These are phyloP conservation scores for Pseudozyma thailandica DNA, from an alignment of 1,284 basidiomycete species.

Conservation along the genomic window DNA sequence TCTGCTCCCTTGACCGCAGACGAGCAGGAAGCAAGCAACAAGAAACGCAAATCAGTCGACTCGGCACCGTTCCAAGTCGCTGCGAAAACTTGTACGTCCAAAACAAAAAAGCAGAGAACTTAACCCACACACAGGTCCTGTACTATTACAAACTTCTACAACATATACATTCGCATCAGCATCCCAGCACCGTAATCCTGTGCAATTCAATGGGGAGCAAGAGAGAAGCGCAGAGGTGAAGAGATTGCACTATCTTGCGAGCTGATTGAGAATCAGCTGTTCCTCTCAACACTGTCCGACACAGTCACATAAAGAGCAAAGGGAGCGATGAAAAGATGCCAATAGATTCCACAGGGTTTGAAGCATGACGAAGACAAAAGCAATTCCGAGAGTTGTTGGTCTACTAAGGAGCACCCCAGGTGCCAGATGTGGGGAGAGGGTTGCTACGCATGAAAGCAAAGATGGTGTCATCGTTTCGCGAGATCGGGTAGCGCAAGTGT, in stretches of 20 bases:
- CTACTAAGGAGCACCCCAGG: conserved; percentile 18
- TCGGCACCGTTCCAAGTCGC: not conserved
- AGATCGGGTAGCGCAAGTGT: conserved; percentile 8
- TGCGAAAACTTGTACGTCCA: not conserved
- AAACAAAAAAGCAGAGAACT: conserved; percentile 24
- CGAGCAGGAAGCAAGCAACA: not conserved
- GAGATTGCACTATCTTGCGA: no score
- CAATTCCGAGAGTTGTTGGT: not conserved
- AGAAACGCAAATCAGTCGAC: conserved; percentile 20
- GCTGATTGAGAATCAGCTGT: no score
- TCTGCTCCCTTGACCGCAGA: not conserved
- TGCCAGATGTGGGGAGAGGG: conserved; percentile 20
- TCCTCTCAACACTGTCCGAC: no score
- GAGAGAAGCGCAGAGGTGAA: no score
- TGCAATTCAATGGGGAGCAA: no score
- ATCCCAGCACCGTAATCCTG: no score
- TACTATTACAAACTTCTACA: not conserved
- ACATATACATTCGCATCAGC: not conserved
- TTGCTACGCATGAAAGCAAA: conserved; percentile 23
- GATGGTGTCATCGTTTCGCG: conserved; percentile 19
- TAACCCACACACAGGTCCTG: not conserved
- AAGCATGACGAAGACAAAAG: not conserved
- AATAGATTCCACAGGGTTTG: no score
- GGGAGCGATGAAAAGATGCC: no score
- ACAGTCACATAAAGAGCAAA: no score